Conservation (phyloP, 164 flowering plant species). For the Berberis thunbergii region DNA sequence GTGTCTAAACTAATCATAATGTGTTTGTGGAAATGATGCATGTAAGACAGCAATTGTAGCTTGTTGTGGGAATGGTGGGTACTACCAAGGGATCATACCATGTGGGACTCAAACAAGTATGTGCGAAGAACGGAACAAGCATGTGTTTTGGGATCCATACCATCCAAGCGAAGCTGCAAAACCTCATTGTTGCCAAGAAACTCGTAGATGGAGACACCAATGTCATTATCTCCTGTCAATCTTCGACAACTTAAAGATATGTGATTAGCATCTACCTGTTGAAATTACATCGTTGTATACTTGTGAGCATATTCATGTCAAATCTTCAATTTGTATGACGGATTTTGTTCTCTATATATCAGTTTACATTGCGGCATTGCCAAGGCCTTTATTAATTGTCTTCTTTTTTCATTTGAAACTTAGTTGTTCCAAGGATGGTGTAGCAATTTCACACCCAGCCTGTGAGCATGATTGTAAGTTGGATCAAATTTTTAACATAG, state of each 20-base stretch:
- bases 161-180: constrained; percentile 98
- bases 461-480: no score
- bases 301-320: background rate
- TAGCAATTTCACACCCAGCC: no score
- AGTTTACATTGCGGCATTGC: no score
- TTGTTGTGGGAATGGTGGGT: constrained; percentile 93
- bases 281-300: no score
- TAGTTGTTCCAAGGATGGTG: no score
- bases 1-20: no score
- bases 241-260: constrained; percentile 66
- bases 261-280: background rate
- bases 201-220: constrained; percentile 54
- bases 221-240: constrained; percentile 61
- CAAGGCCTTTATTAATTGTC: no score
- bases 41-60: constrained; percentile 61
- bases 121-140: constrained; percentile 58
- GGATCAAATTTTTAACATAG: no score
- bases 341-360: no score
- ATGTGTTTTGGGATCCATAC: constrained; percentile 95
- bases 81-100: constrained; percentile 77
- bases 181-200: constrained; percentile 68
- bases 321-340: no score
- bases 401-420: no score
- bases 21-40: constrained; percentile 30
- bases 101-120: constrained; percentile 74